Conservation (phyloP, 1,284 basidiomycete genomes). For the Heterobasidion irregulare region DNA sequence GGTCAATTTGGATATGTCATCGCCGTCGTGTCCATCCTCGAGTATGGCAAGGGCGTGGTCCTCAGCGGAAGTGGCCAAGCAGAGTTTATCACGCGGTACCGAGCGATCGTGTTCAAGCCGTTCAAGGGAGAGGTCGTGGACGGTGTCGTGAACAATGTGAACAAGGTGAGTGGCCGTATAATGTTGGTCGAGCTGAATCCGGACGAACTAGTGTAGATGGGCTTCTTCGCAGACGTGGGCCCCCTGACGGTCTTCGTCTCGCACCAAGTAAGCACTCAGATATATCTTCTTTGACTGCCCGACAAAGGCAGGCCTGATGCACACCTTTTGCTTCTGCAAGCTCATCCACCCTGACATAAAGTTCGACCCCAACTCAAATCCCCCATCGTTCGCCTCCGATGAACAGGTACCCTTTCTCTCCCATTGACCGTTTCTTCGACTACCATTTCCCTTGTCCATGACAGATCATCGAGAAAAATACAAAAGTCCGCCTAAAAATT, state of each 20-base stretch:
- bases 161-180: conserved; percentile 59
- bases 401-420: conserved; percentile 54
- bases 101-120: conserved; percentile 94
- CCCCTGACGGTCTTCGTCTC: conserved; percentile 91
- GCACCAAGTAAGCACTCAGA: conserved; percentile 67
- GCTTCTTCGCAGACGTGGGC: conserved; percentile 95
- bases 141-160: conserved; percentile 92
- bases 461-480: conserved; percentile 89
- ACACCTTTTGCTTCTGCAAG: conserved; percentile 30
- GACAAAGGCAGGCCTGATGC: conserved; percentile 9
- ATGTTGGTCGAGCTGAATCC: neutral
- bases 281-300: neutral
- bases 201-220: conserved; percentile 59
- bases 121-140: conserved; percentile 99
- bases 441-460: neutral
- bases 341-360: conserved; percentile 89
- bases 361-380: conserved; percentile 90
- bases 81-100: conserved; percentile 86
- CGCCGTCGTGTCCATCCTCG: conserved; percentile 84
- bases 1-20: conserved; percentile 98
- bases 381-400: conserved; percentile 84
- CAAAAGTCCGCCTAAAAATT: conserved; percentile 88
- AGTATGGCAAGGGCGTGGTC: conserved; percentile 89
- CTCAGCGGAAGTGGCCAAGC: conserved; percentile 90
- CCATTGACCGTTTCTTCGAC: conserved; percentile 2